Evolutionary conservation across 805 yeast genomes (phyloP).

Genomic region (Yarrowia alimentaria): DNA sequence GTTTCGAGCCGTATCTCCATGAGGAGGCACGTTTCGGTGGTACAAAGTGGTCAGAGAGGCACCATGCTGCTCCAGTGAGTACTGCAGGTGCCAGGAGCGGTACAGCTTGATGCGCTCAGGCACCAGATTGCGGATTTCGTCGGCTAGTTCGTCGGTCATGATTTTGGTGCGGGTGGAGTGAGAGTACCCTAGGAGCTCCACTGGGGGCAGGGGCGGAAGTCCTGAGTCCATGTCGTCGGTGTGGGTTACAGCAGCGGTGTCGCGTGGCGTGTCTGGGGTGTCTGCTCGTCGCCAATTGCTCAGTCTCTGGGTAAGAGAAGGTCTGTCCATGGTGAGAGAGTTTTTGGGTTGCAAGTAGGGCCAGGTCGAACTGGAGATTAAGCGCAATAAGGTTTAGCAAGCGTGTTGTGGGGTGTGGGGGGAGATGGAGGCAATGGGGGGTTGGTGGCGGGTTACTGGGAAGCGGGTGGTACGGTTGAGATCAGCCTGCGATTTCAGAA

Average conservation of each 20-base stretch:
- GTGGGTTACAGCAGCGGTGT: neutral
- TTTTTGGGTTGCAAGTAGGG: too few relatives aligned
- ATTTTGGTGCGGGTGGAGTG: slow-evolving; percentile 57
- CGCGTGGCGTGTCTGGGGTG: neutral
- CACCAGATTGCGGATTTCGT: slow-evolving; percentile 65
- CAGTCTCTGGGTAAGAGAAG: slow-evolving; percentile 21
- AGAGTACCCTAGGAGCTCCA: slow-evolving; percentile 57
- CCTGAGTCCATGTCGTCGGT: slow-evolving; percentile 22
- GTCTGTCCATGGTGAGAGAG: too few relatives aligned
- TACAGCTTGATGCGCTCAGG: slow-evolving; percentile 78
- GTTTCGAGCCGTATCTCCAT: slow-evolving; percentile 41
- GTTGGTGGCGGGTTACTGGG: too few relatives aligned
- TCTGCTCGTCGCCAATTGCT: slow-evolving; percentile 24
- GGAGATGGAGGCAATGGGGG: too few relatives aligned
- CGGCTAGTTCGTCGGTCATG: slow-evolving; percentile 63
- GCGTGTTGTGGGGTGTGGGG: too few relatives aligned
- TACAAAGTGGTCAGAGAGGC: slow-evolving; percentile 81
- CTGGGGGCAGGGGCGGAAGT: slow-evolving; percentile 34
- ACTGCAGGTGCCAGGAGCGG: slow-evolving; percentile 72
- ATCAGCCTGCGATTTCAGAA: too few relatives aligned
- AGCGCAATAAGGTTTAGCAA: too few relatives aligned
- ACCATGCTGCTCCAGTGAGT: slow-evolving; percentile 91
- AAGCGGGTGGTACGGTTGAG: too few relatives aligned
- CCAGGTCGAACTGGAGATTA: too few relatives aligned
- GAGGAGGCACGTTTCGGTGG: slow-evolving; percentile 38